Evolutionary conservation across 768 basidiomycete species (phyloP), one percentile per base, ranked within the genome.

Genomic region (Lactifluus piperatus): DNA sequence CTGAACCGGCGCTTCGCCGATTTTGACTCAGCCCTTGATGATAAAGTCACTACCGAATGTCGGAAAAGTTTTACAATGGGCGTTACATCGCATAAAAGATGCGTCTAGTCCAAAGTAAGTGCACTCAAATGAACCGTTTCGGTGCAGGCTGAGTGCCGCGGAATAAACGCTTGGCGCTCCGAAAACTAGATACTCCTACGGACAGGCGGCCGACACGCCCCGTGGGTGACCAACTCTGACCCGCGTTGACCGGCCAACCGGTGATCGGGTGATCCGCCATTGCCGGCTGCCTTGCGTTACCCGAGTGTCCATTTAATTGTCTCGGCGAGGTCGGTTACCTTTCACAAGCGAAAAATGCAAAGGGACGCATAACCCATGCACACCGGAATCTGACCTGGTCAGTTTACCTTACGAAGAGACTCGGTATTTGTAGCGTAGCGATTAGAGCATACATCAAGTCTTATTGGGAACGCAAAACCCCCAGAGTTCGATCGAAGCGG

Each of bases 1-100:
- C 26, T 27, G 32, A 22, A 16, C 24, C 27, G 24, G 58, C 46
- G 52, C 30, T 22, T 24, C 13, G 8, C 46, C 27, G 3, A 27
- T 20, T 18, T 44, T 59, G 58, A 59, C 58, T 54, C 58, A 54
- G 32, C 39, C 20, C n/a, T 37, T n/a, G 9, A 30, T 41, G 18
- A 41, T 36, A 30, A n/a, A n/a, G n/a, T n/a, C 39, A 2, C 9
- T 20, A 1, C 45, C 4, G 6, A 20, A 14, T 36, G 27, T 44
- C 44, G 32, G 29, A 43, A 34, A n/a, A 8, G 24, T 8, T 18
- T 26, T 6, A 8, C 27, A 18, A 18, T 1, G 9, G 29, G 24
- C 51, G 18, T n/a, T 16, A 20, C 20, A 47, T 53, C 22, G 32
- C 51, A 27, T 57, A 49, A 48, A 3, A 49, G 27, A 29, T 11